Conservation (phyloP, 2,329 filamentous ascomycete genomes). For the Emmonsiellopsis sp. region DNA sequence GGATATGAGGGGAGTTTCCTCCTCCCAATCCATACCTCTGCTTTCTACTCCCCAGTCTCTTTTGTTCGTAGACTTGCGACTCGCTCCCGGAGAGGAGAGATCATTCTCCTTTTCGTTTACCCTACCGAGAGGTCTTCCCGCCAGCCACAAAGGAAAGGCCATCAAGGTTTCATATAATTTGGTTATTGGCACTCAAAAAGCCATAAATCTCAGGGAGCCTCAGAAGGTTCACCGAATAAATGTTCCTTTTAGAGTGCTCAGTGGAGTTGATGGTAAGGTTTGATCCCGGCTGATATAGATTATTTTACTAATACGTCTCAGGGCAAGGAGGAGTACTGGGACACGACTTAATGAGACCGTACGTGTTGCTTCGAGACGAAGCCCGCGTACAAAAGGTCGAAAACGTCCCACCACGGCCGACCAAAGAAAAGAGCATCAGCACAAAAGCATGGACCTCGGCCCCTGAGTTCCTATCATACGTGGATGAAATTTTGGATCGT, state of each 20-base stretch:
- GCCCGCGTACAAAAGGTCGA: slow-evolving; percentile 55
- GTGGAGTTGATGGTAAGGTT: slow-evolving; percentile 67
- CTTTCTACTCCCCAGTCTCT: slow-evolving; percentile 94
- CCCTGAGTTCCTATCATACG: slow-evolving; percentile 65
- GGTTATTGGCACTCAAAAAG: slow-evolving; percentile 81
- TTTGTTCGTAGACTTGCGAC: slow-evolving; percentile 82
- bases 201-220: slow-evolving; percentile 66
- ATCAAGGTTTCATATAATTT: slow-evolving; percentile 91
- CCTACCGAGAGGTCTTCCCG: slow-evolving; percentile 79
- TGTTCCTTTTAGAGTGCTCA: slow-evolving; percentile 83
- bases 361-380: slow-evolving; percentile 77
- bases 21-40: slow-evolving; percentile 76
- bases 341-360: slow-evolving; percentile 90
- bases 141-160: slow-evolving; percentile 79
- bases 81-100: slow-evolving; percentile 79
- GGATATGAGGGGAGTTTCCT: slow-evolving; percentile 84
- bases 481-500: slow-evolving; percentile 61
- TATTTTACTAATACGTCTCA: slow-evolving; percentile 21
- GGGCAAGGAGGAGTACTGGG: slow-evolving; percentile 74
- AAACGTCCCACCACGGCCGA: slow-evolving; percentile 22
- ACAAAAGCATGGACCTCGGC: slow-evolving; percentile 38
- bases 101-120: slow-evolving; percentile 81
- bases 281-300: neutral
- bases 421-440: slow-evolving; percentile 31
- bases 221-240: slow-evolving; percentile 81